Evolutionary conservation across 2,329 filamentous ascomycete species (phyloP), one percentile per base, ranked within the genome.

Genomic region (Rutstroemia sydowiana): DNA sequence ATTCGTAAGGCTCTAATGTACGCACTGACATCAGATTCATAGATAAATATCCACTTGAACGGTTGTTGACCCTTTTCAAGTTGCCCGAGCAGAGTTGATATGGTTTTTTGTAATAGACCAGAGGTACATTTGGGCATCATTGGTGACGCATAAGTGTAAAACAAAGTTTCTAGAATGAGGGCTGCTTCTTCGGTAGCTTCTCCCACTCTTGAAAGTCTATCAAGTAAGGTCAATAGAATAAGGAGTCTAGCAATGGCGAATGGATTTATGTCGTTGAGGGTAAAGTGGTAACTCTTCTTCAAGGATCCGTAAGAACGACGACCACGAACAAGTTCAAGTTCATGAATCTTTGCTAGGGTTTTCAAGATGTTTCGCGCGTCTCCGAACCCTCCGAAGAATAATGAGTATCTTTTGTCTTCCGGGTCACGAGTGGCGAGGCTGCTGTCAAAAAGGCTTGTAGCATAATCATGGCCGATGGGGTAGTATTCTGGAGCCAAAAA

Each of bases 231-330:
- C 10, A 46, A 36, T 10, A 46, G 16, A 20, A 46, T 37, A 8
- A 46, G 31, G 26, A 13, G 6, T 21, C 44, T 16, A 6, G 20
- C 21, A 37, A 46, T 30, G 8, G 8, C n/a, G 23, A 34, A n/a
- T 14, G 14, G 23, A 13, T 46, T 32, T 11, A 26, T 26, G 16
- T 46, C 44, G 36, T 37, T 46, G 8, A 37, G n/a, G 2, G 44
- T 46, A 31, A 46, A 46, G 20, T 46, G 44, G 23, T 37, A 40
- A n/a, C n/a, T n/a, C n/a, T n/a, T n/a, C n/a, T n/a, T n/a, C n/a
- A n/a, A n/a, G n/a, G n/a, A n/a, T n/a, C n/a, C n/a, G n/a, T n/a
- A n/a, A n/a, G n/a, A n/a, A n/a, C n/a, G n/a, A n/a, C n/a, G n/a
- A n/a, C n/a, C n/a, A n/a, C n/a, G n/a, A n/a, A n/a, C n/a, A n/a